Evolutionary conservation across 768 basidiomycete genomes (phyloP).

Genomic region (Suillus ampliporus): DNA sequence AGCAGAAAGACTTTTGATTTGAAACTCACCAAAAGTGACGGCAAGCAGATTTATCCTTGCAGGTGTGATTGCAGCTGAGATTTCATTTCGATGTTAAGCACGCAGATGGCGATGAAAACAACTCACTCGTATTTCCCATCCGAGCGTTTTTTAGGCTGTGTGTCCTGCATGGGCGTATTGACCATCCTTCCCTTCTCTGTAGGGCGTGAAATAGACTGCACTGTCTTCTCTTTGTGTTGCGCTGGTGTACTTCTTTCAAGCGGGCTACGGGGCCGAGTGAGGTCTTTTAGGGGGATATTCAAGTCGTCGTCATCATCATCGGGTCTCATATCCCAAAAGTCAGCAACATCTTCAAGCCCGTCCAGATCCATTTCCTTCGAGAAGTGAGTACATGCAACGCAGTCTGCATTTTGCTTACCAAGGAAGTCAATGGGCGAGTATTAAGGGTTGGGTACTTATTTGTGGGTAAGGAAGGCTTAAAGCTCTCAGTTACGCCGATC

Average conservation of each 20-base stretch:
- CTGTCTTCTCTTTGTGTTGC: background rate
- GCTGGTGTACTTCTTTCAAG: background rate
- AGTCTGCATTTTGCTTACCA: conserved; percentile 44
- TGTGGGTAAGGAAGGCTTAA: conserved; percentile 61
- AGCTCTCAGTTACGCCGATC: conserved; percentile 52
- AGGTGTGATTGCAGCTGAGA: conserved; percentile 76
- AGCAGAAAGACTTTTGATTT: conserved; percentile 14
- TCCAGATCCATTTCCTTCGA: conserved; percentile 67
- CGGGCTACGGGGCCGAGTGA: conserved; percentile 34
- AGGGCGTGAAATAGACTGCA: background rate
- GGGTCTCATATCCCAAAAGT: conserved; percentile 64
- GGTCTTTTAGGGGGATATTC: conserved; percentile 36
- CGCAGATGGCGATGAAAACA: background rate
- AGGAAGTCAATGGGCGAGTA: conserved; percentile 69
- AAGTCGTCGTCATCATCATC: conserved; percentile 31
- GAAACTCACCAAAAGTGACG: conserved; percentile 72
- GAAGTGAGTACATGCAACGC: conserved; percentile 10
- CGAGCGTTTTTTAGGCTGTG: conserved; percentile 46
- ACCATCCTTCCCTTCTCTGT: background rate
- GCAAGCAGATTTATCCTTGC: conserved; percentile 78
- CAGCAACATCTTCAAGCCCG: conserved; percentile 69
- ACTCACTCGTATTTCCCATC: conserved; percentile 71
- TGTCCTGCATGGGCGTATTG: no score
- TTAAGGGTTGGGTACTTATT: conserved; percentile 68
- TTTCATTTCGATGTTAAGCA: conserved; percentile 2